Evolutionary conservation across 1,284 basidiomycete species (phyloP).

Genomic region (Fomitopsis schrenkii): DNA sequence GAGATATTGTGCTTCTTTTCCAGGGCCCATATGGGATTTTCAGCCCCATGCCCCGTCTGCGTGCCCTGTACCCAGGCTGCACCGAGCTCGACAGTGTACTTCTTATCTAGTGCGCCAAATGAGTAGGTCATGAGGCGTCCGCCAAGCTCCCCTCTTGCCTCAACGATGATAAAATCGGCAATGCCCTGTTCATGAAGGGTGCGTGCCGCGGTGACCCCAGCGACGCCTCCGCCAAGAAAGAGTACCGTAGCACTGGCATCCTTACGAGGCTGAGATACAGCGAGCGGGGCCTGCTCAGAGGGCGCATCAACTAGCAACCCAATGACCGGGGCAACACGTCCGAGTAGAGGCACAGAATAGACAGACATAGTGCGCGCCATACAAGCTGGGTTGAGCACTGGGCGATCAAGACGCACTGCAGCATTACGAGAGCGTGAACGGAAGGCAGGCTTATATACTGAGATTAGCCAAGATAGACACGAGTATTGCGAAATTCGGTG

Average conservation of each 20-base stretch:
- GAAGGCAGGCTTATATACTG: neutral
- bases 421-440: neutral
- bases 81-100: conserved; percentile 53
- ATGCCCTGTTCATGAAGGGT: conserved; percentile 55
- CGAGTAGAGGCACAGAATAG: neutral
- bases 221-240: conserved; percentile 61
- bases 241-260: conserved; percentile 34
- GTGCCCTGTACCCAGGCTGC: conserved; percentile 75
- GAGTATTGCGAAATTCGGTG: too few relatives aligned
- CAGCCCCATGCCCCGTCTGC: conserved; percentile 42
- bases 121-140: conserved; percentile 50
- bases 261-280: neutral
- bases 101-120: conserved; percentile 36
- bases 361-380: neutral
- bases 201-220: conserved; percentile 63
- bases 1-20: conserved; percentile 53
- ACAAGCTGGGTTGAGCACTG: neutral
- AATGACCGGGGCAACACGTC: neutral
- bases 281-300: neutral
- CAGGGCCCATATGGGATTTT: conserved; percentile 60
- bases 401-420: neutral
- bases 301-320: neutral
- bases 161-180: conserved; percentile 57
- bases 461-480: neutral
- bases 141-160: conserved; percentile 56